Percentiles rank a stretch among this genome's conserved stretches.
phyloP scores from a whole-genome alignment of 768 basidiomycete genomes.

The Calocybe gangraenosa region DNA sequence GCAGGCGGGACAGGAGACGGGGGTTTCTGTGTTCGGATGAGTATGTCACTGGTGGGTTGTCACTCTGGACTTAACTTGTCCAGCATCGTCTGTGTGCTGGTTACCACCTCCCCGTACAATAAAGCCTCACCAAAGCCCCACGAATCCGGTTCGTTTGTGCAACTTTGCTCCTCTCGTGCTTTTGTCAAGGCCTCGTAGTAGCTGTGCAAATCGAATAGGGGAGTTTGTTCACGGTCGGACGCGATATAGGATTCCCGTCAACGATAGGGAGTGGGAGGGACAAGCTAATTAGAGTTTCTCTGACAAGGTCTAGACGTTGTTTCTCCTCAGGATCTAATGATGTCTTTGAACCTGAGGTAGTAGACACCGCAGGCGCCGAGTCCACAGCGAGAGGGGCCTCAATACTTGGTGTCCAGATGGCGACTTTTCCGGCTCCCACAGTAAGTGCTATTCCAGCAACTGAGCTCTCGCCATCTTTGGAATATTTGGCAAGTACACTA shows the following conservation, averaged over 20 bases:
- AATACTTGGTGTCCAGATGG: conserved; percentile 54
- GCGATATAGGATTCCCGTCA: conserved; percentile 24
- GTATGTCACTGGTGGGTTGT: background rate
- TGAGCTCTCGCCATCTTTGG: conserved; percentile 15
- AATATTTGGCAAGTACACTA: conserved; percentile 28
- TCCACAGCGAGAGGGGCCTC: conserved; percentile 49
- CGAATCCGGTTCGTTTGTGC: conserved; percentile 16
- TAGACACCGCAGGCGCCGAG: conserved; percentile 21
- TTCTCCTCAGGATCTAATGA: conserved; percentile 17
- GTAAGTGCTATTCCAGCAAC: conserved; percentile 29
- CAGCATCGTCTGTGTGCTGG: conserved; percentile 92
- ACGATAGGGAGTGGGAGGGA: conserved; percentile 39
- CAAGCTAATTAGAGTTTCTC: conserved; percentile 27
- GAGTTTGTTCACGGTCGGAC: conserved; percentile 51
- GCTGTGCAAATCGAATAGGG: conserved; percentile 62
- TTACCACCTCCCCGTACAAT: conserved; percentile 85
- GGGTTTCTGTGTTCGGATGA: conserved; percentile 57
- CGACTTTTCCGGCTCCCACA: conserved; percentile 44
- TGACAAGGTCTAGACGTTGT: conserved; percentile 24
- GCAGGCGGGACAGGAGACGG: conserved; percentile 59
- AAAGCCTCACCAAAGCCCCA: conserved; percentile 75
- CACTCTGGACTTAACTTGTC: conserved; percentile 63
- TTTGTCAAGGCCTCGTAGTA: conserved; percentile 56
- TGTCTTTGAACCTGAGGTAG: conserved; percentile 15
- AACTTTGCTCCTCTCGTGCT: conserved; percentile 24